These are phyloP conservation scores for Termitomyces eurrhizus DNA, from an alignment of 768 basidiomycete species.

Conservation along the genomic window DNA sequence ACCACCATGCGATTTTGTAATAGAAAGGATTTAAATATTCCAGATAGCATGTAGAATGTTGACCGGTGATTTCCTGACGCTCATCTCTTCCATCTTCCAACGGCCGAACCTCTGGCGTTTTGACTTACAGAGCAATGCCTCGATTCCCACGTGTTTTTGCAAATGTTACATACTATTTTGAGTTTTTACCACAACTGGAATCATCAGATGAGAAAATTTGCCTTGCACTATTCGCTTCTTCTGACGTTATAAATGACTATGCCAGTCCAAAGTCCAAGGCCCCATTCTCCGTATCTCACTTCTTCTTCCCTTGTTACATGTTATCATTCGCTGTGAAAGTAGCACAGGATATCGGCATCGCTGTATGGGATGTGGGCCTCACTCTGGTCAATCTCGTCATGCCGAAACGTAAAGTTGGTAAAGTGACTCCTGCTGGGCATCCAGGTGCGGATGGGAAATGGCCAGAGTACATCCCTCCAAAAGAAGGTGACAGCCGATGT, in stretches of 20 bases:
- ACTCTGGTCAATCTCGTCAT: slow-evolving; percentile 48
- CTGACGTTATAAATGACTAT: slow-evolving; percentile 6
- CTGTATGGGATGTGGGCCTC: slow-evolving; percentile 51
- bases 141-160: background rate
- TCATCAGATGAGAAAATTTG: background rate
- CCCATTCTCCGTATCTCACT: background rate
- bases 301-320: slow-evolving; percentile 18
- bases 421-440: slow-evolving; percentile 50
- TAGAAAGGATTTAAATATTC: background rate
- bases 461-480: slow-evolving; percentile 61
- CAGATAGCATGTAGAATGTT: background rate
- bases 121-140: background rate
- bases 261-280: background rate
- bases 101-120: background rate
- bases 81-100: too few relatives aligned
- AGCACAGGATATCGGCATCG: slow-evolving; percentile 26
- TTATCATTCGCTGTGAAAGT: slow-evolving; percentile 27
- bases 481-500: slow-evolving; percentile 63
- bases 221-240: slow-evolving; percentile 12
- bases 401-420: slow-evolving; percentile 46
- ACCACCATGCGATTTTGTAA: background rate
- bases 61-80: too few relatives aligned
- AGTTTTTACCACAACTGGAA: background rate
- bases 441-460: slow-evolving; percentile 60
- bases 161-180: background rate